Evolutionary conservation across 305 asterid species (phyloP).

Genomic region (Caryopteris hybrid): DNA sequence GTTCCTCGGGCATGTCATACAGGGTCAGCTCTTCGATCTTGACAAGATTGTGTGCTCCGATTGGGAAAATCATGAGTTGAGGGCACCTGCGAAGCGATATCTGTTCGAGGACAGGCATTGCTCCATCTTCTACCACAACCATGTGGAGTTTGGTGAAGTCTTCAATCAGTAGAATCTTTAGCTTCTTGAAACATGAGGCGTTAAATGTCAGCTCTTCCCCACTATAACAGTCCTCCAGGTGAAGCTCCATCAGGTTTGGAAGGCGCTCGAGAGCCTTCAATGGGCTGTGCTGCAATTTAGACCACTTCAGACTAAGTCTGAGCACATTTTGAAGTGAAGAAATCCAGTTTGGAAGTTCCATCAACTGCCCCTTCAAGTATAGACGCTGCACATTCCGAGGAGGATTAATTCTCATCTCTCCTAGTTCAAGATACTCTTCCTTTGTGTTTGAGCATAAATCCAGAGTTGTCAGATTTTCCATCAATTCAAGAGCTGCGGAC

Average conservation of each 20-base stretch:
- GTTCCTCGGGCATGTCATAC: slow-evolving; percentile 24
- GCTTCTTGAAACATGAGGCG: slow-evolving; percentile 21
- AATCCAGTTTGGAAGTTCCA: slow-evolving; percentile 27
- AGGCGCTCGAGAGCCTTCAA: slow-evolving; percentile 21
- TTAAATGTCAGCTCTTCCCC: slow-evolving; percentile 22
- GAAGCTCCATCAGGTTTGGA: slow-evolving; percentile 29
- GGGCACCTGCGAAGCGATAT: slow-evolving; percentile 26
- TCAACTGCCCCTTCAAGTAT: slow-evolving; percentile 33
- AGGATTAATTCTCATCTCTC: slow-evolving; percentile 8
- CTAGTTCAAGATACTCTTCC: slow-evolving; percentile 26
- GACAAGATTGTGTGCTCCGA: slow-evolving; percentile 18
- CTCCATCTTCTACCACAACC: slow-evolving; percentile 19
- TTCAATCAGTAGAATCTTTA: slow-evolving; percentile 26
- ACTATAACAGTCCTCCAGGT: slow-evolving; percentile 24
- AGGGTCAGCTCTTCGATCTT: slow-evolving; percentile 25
- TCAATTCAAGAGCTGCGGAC: slow-evolving; percentile 19
- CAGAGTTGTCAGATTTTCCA: slow-evolving; percentile 23
- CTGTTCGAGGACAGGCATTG: slow-evolving; percentile 29
- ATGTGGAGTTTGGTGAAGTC: slow-evolving; percentile 6
- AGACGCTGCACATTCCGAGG: slow-evolving; percentile 27
- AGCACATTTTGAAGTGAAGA: slow-evolving; percentile 17
- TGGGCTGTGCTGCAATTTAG: slow-evolving; percentile 20
- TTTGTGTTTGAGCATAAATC: slow-evolving; percentile 12
- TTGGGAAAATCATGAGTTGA: slow-evolving; percentile 6
- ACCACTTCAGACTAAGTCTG: slow-evolving; percentile 25